Evolutionary conservation across 2,329 filamentous ascomycete genomes (phyloP).

Genomic region (Scedosporium boydii): DNA sequence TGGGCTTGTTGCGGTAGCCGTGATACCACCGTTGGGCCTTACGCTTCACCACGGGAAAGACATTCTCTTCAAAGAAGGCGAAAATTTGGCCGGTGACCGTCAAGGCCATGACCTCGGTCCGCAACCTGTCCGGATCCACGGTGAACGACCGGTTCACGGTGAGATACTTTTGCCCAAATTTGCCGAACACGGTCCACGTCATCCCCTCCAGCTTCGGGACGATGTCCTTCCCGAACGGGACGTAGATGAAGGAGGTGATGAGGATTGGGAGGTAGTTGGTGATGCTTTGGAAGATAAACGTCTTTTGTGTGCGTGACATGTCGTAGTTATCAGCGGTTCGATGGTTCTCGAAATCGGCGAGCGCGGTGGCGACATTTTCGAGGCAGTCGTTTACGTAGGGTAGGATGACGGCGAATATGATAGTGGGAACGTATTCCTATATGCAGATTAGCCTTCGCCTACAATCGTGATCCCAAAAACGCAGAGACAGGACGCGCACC

Average conservation of each 20-base stretch:
- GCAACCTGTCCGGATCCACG: slow-evolving; percentile 55
- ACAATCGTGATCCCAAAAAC: background rate
- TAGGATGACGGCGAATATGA: slow-evolving; percentile 56
- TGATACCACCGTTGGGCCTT: slow-evolving; percentile 37
- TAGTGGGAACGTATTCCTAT: slow-evolving; percentile 62
- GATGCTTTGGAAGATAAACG: slow-evolving; percentile 71
- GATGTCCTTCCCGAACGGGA: slow-evolving; percentile 60
- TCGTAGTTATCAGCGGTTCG: slow-evolving; percentile 61
- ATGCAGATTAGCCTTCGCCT: background rate
- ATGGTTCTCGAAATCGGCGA: slow-evolving; percentile 68
- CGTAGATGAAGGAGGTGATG: slow-evolving; percentile 70
- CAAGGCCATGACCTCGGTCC: slow-evolving; percentile 67
- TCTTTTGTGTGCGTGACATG: slow-evolving; percentile 61
- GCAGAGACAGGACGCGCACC: slow-evolving; percentile 30
- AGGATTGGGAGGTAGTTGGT: slow-evolving; percentile 70
- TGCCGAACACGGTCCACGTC: slow-evolving; percentile 35
- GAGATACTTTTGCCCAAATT: slow-evolving; percentile 37
- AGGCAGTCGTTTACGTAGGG: slow-evolving; percentile 56
- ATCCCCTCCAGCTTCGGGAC: slow-evolving; percentile 59
- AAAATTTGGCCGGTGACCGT: slow-evolving; percentile 65
- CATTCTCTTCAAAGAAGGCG: slow-evolving; percentile 61
- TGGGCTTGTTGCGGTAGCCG: slow-evolving; percentile 23
- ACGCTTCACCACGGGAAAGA: slow-evolving; percentile 61
- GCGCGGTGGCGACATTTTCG: slow-evolving; percentile 49
- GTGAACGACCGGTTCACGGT: slow-evolving; percentile 41